Evolutionary conservation across 352 stramenopile species (phyloP).

Genomic region (Phytophthora podocarpi): DNA sequence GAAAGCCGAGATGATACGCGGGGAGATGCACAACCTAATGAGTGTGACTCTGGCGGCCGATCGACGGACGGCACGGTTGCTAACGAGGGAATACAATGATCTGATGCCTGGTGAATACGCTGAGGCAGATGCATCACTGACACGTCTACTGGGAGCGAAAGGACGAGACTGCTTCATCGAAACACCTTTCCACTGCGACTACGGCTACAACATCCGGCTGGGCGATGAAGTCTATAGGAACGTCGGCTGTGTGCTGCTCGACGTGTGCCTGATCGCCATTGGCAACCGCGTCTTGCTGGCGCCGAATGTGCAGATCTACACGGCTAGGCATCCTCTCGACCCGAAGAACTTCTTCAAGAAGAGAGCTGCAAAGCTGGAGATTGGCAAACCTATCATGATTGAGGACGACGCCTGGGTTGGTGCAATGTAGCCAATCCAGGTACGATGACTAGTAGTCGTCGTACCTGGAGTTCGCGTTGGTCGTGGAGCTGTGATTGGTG

Average conservation of each 20-base stretch:
- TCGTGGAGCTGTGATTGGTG: slow-evolving; percentile 60
- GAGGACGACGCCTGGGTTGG: slow-evolving; percentile 88
- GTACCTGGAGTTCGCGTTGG: slow-evolving; percentile 70
- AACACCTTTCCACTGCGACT: slow-evolving; percentile 86
- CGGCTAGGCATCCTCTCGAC: slow-evolving; percentile 73
- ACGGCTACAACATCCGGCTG: slow-evolving; percentile 81
- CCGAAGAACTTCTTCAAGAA: too few relatives aligned
- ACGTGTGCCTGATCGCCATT: slow-evolving; percentile 76
- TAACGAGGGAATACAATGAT: slow-evolving; percentile 48
- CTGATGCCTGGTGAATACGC: slow-evolving; percentile 22
- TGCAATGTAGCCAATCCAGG: slow-evolving; percentile 52
- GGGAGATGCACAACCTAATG: slow-evolving; percentile 47
- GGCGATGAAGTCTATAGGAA: slow-evolving; percentile 82
- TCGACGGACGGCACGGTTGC: slow-evolving; percentile 28
- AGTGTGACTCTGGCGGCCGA: slow-evolving; percentile 41
- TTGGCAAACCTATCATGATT: slow-evolving; percentile 72
- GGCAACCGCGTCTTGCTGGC: slow-evolving; percentile 70
- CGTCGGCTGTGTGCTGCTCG: slow-evolving; percentile 83
- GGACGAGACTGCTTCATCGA: slow-evolving; percentile 60
- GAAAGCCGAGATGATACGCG: slow-evolving; percentile 60
- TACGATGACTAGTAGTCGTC: too few relatives aligned
- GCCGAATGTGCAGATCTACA: slow-evolving; percentile 75
- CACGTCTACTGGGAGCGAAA: slow-evolving; percentile 41
- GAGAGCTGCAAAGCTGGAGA: slow-evolving; percentile 45
- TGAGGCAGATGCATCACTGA: slow-evolving; percentile 27